Evolutionary conservation across 2,329 filamentous ascomycete genomes (phyloP).

Genomic region (Ceratocystiopsis brevicomis): DNA sequence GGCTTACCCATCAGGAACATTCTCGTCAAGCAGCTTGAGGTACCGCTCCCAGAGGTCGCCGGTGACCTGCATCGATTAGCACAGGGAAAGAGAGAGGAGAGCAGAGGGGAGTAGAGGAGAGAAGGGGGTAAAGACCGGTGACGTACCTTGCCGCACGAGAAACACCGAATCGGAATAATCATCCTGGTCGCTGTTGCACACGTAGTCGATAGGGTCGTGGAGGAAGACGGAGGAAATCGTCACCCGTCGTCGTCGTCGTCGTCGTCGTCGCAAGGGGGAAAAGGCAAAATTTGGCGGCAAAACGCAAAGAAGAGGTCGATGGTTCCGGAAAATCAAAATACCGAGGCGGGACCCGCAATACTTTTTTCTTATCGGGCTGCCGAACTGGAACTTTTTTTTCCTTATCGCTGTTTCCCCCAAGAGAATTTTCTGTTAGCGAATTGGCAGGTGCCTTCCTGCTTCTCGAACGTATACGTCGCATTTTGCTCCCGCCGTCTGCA

Average conservation of each 20-base stretch:
- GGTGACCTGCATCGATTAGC: conserved; percentile 49
- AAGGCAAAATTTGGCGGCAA: conserved; percentile 3
- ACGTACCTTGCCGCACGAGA: conserved; percentile 92
- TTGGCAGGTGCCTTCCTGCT: background rate
- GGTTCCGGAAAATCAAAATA: no score
- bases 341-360: conserved; percentile 1
- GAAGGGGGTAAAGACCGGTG: background rate
- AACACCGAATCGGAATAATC: conserved; percentile 98
- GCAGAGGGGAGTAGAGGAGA: no score
- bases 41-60: conserved; percentile 97
- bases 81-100: background rate
- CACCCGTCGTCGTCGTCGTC: background rate
- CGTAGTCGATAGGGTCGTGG: no score
- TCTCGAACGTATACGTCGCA: background rate
- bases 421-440: conserved; percentile 4
- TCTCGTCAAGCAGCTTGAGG: conserved; percentile 67
- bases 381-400: background rate
- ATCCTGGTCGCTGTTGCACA: conserved; percentile 26
- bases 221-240: background rate
- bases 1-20: conserved; percentile 53
- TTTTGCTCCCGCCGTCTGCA: no score
- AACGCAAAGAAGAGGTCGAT: conserved; percentile 1
- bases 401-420: conserved; percentile 6
- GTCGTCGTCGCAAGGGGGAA: background rate
- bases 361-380: conserved; percentile 7